Percentiles rank a stretch among this genome's conserved stretches.
phyloP scores from a whole-genome alignment of 1,139 yeast genomes.

The Geotrichum candidum region DNA sequence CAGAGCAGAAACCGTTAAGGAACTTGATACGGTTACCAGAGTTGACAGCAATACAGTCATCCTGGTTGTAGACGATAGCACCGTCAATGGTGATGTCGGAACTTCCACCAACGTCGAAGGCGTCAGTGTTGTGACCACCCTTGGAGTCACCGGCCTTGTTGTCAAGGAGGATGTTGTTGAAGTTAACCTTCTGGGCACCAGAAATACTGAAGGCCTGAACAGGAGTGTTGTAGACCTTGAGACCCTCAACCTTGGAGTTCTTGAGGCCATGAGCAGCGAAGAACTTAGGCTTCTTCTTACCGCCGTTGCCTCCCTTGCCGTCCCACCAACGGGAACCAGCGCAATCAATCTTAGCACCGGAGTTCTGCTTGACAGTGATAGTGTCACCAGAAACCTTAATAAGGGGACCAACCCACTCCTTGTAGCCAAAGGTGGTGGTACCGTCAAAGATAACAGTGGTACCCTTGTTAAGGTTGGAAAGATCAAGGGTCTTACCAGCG shows the following conservation, averaged over 20 bases:
- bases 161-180: slow-evolving; percentile 2
- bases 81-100: slow-evolving; percentile 1
- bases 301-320: slow-evolving; percentile 3
- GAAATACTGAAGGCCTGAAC: slow-evolving; percentile 11
- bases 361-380: slow-evolving; percentile 5
- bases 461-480: slow-evolving; percentile 1
- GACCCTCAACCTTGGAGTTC: slow-evolving; percentile 3
- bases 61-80: slow-evolving; percentile 11
- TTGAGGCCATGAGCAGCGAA: slow-evolving; percentile 1
- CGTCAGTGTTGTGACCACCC: slow-evolving; percentile 11
- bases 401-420: slow-evolving; percentile 8
- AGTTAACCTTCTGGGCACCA: neutral
- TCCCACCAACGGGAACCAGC: slow-evolving; percentile 12
- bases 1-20: slow-evolving; percentile 10
- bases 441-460: slow-evolving; percentile 9
- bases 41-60: slow-evolving; percentile 10
- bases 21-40: slow-evolving; percentile 6
- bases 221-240: slow-evolving; percentile 10
- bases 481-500: slow-evolving; percentile 9
- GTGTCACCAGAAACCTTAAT: slow-evolving; percentile 7
- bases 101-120: slow-evolving; percentile 5
- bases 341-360: slow-evolving; percentile 8
- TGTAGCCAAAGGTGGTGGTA: slow-evolving; percentile 8
- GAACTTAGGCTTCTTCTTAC: slow-evolving; percentile 13
- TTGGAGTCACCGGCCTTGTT: slow-evolving; percentile 4